phyloP scores from a whole-genome alignment of 352 stramenopile species.

The Phytophthora capsici region DNA sequence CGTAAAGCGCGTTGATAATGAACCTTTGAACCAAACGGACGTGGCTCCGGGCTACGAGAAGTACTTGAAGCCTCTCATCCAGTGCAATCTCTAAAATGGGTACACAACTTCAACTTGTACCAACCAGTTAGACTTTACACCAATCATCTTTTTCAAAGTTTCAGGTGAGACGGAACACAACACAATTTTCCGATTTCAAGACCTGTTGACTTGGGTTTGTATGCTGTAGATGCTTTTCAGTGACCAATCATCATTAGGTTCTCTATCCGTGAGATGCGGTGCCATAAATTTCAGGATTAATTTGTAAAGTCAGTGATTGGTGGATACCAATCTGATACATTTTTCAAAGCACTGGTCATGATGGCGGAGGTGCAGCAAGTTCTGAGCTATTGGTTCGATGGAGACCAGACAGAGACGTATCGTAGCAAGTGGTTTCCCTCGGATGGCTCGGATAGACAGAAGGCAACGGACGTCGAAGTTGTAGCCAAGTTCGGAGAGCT shows the following conservation, averaged over 20 bases:
- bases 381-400: slow-evolving; percentile 71
- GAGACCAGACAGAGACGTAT: slow-evolving; percentile 56
- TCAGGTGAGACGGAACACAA: too few relatives aligned
- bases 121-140: too few relatives aligned
- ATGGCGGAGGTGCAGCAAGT: slow-evolving; percentile 38
- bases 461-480: slow-evolving; percentile 50
- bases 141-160: too few relatives aligned
- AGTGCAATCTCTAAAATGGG: slow-evolving; percentile 24
- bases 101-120: slow-evolving; percentile 29
- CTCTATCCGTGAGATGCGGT: too few relatives aligned
- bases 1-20: slow-evolving; percentile 41
- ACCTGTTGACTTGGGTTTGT: too few relatives aligned
- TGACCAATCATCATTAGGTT: too few relatives aligned
- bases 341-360: slow-evolving; percentile 33
- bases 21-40: slow-evolving; percentile 56
- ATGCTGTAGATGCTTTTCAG: too few relatives aligned
- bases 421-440: slow-evolving; percentile 72
- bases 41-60: slow-evolving; percentile 51
- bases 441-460: slow-evolving; percentile 56
- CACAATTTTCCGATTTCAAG: too few relatives aligned
- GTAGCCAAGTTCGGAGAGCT: slow-evolving; percentile 43
- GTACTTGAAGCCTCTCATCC: slow-evolving; percentile 45
- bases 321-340: too few relatives aligned
- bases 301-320: too few relatives aligned
- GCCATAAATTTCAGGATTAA: too few relatives aligned